phyloP scores from a whole-genome alignment of 164 flowering plant species.

The Vitis rotundifolia region DNA sequence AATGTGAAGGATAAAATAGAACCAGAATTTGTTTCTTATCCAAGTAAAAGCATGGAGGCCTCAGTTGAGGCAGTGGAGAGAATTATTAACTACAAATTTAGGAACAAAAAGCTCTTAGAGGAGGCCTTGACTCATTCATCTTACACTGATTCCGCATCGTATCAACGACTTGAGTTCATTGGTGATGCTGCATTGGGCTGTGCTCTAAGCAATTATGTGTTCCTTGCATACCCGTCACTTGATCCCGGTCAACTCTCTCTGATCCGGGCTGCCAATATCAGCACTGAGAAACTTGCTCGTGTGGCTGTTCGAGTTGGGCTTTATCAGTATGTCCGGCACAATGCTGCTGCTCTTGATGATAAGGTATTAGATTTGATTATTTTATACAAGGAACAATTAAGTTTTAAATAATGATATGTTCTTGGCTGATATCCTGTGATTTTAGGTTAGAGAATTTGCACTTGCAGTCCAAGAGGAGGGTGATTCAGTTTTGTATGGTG shows the following conservation, averaged over 20 bases:
- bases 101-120: conserved; percentile 43
- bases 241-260: conserved; percentile 46
- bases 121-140: conserved; percentile 67
- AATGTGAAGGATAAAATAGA: neutral
- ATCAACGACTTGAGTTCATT: conserved; percentile 65
- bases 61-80: conserved; percentile 36
- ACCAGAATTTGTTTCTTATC: too few relatives aligned
- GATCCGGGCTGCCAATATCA: conserved; percentile 53
- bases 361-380: conserved; percentile 34
- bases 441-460: conserved; percentile 65
- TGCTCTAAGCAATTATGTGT: conserved; percentile 39
- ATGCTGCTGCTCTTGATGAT: conserved; percentile 43
- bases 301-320: conserved; percentile 54
- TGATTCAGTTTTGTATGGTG: conserved; percentile 44
- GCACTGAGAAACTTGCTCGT: conserved; percentile 73
- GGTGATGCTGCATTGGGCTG: conserved; percentile 56
- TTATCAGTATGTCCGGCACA: conserved; percentile 51
- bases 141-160: conserved; percentile 28
- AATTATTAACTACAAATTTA: conserved; percentile 42
- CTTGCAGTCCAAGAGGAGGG: conserved; percentile 45
- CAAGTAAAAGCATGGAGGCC: conserved; percentile 14
- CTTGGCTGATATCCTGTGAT: neutral
- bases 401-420: neutral
- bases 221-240: conserved; percentile 36
- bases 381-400: neutral